Evolutionary conservation across 2,329 filamentous ascomycete species (phyloP).

Genomic region (Fragosphaeria purpurea): DNA sequence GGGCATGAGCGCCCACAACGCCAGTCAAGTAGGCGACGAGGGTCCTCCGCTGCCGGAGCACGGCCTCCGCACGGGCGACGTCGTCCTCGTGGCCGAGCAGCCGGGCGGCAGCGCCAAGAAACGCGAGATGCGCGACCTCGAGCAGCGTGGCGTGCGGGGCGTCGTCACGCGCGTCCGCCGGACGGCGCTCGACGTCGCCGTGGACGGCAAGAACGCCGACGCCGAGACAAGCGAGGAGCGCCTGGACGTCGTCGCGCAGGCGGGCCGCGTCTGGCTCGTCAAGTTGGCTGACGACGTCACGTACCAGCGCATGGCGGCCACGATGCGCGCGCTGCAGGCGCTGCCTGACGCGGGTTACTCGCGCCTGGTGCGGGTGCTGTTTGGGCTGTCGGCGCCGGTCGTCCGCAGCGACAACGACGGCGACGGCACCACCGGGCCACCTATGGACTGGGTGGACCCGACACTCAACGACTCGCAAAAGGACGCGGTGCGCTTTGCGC

Average conservation of each 20-base stretch:
- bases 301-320: conserved; percentile 53
- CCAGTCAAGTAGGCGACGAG: neutral
- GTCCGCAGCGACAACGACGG: conserved; percentile 22
- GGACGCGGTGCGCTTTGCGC: conserved; percentile 66
- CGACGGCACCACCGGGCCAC: conserved; percentile 31
- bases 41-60: conserved; percentile 57
- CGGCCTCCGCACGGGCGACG: conserved; percentile 66
- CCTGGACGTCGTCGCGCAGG: conserved; percentile 24
- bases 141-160: conserved; percentile 57
- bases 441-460: conserved; percentile 50
- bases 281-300: conserved; percentile 62
- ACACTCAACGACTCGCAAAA: conserved; percentile 57
- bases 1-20: neutral
- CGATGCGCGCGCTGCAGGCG: conserved; percentile 49
- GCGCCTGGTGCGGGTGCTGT: conserved; percentile 50
- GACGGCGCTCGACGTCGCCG: conserved; percentile 52
- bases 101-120: conserved; percentile 62
- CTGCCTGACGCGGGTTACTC: conserved; percentile 51
- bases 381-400: conserved; percentile 46
- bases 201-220: conserved; percentile 44
- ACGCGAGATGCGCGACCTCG: conserved; percentile 59
- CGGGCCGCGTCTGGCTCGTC: conserved; percentile 47
- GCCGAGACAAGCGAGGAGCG: conserved; percentile 49
- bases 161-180: conserved; percentile 58
- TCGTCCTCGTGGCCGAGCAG: conserved; percentile 67